These are phyloP conservation scores for Verbascum thapsus DNA, from an alignment of 257 asterid genomes.

Conservation along the genomic window DNA sequence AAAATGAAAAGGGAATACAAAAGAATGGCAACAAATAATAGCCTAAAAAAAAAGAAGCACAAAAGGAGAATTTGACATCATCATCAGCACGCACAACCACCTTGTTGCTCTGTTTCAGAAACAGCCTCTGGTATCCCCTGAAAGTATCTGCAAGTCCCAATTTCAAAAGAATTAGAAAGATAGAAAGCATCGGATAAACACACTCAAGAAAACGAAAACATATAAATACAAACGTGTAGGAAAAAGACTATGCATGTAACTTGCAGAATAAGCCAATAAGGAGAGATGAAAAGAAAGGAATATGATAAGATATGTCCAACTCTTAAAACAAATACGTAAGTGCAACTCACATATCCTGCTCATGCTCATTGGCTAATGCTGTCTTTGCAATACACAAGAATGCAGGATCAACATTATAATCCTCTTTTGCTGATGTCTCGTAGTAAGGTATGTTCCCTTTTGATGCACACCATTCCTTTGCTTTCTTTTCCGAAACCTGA, in stretches of 20 bases:
- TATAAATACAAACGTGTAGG: too few relatives aligned
- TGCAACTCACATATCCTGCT: slow-evolving; percentile 90
- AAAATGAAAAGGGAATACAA: slow-evolving; percentile 26
- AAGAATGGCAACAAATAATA: slow-evolving; percentile 42
- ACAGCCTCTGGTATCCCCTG: slow-evolving; percentile 81
- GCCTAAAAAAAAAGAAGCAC: too few relatives aligned
- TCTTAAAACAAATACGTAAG: slow-evolving; percentile 1
- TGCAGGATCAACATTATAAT: slow-evolving; percentile 89
- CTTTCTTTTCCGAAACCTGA: slow-evolving; percentile 96
- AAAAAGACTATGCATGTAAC: not conserved
- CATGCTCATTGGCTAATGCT: slow-evolving; percentile 86
- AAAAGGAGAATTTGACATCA: slow-evolving; percentile 17
- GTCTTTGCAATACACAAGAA: slow-evolving; percentile 92
- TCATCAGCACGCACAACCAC: slow-evolving; percentile 88
- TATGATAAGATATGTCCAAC: not conserved
- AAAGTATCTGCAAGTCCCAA: slow-evolving; percentile 66
- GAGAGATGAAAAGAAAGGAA: slow-evolving; percentile 9
- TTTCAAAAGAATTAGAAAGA: slow-evolving; percentile 24
- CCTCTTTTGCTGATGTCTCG: slow-evolving; percentile 99
- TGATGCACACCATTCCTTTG: slow-evolving; percentile 95
- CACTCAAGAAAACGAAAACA: too few relatives aligned
- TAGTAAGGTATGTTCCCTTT: slow-evolving; percentile 95
- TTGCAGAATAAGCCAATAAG: slow-evolving; percentile 5
- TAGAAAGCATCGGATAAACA: too few relatives aligned
- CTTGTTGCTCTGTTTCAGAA: slow-evolving; percentile 79